Evolutionary conservation across 140 eudicot species (phyloP), one percentile per base, ranked within the genome.

Genomic region (Anethum foeniculum): DNA sequence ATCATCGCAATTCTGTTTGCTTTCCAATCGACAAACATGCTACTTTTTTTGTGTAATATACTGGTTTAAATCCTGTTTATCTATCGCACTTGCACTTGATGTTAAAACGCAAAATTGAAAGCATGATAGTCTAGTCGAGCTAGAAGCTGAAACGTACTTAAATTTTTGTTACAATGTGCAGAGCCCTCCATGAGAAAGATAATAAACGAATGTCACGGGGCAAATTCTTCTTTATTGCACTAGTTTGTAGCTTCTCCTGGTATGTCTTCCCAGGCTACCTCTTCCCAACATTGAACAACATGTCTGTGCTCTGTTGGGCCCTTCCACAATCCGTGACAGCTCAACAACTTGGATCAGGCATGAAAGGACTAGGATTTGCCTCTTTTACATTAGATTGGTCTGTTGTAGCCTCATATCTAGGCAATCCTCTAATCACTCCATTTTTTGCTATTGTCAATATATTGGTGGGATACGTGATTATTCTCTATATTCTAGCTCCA

Each of bases 101-200:
- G 39, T 13, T 30, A 6, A 32, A 21, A 28, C 14, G 38, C 16
- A 30, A 68, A 25, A 32, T 30, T 30, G 38, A 68, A 27, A 68
- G 18, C 1, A 8, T 10, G 12, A 27, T 2, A 68, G 0, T 27
- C 15, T 34, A 32, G 16, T 39, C 48, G 21, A 18, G 7, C 7
- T 72, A 19, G 48, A 21, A 7, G 25, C 34, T 19, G 9, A 74
- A 43, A 41, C 39, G 47, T 1, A 25, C 79, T n/a, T 13, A 28
- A 56, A 19, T 30, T 47, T 16, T 27, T 34, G 1, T 28, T 12
- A 25, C 18, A 41, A 78, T 27, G 60, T 81, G 71, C 85, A 92
- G 97, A 85, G 96, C 96, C 12, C 88, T 92, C 3, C 97, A 92
- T 32, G 96, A 92, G 80, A 89, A 83, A 54, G 90, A 86, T 12